A percentile compares a stretch with the other conserved stretches of the same genome.
These are phyloP conservation scores for Hydnomerulius pinastri DNA, from an alignment of 768 basidiomycete genomes.

Conservation along the genomic window DNA sequence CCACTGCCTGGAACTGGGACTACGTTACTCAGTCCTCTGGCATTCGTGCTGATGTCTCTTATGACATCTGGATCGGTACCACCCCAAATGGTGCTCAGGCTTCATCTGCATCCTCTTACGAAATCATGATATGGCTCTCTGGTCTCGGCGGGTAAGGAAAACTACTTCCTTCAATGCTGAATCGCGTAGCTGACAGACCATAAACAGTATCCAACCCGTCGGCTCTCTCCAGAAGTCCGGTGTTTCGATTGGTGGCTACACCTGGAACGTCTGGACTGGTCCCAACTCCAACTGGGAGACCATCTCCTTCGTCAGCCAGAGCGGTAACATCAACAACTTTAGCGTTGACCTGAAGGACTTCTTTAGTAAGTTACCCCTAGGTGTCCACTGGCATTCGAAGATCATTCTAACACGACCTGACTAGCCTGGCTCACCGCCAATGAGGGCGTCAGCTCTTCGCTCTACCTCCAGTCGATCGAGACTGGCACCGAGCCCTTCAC, in stretches of 20 bases:
- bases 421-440: slow-evolving; percentile 47
- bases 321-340: slow-evolving; percentile 52
- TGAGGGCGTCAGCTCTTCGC: slow-evolving; percentile 48
- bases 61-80: slow-evolving; percentile 56
- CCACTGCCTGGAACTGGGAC: slow-evolving; percentile 53
- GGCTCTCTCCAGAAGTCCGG: slow-evolving; percentile 48
- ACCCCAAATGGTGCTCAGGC: slow-evolving; percentile 47
- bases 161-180: no score
- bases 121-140: slow-evolving; percentile 67
- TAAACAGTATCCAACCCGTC: slow-evolving; percentile 55
- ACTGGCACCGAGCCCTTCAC: slow-evolving; percentile 58
- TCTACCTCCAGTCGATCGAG: slow-evolving; percentile 56
- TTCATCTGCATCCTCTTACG: slow-evolving; percentile 47
- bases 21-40: slow-evolving; percentile 45
- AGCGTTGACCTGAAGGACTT: slow-evolving; percentile 53
- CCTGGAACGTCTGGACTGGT: slow-evolving; percentile 59
- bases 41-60: slow-evolving; percentile 58
- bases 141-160: slow-evolving; percentile 55
- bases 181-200: no score
- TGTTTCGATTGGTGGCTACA: slow-evolving; percentile 46
- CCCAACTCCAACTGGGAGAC: slow-evolving; percentile 58
- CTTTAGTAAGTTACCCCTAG: slow-evolving; percentile 42
- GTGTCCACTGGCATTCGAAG: not conserved
- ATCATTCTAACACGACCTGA: slow-evolving; percentile 1
- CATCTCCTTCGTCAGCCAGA: slow-evolving; percentile 52